Conservation (phyloP, 2,329 filamentous ascomycete genomes). For the Colletotrichum tropicicola region DNA sequence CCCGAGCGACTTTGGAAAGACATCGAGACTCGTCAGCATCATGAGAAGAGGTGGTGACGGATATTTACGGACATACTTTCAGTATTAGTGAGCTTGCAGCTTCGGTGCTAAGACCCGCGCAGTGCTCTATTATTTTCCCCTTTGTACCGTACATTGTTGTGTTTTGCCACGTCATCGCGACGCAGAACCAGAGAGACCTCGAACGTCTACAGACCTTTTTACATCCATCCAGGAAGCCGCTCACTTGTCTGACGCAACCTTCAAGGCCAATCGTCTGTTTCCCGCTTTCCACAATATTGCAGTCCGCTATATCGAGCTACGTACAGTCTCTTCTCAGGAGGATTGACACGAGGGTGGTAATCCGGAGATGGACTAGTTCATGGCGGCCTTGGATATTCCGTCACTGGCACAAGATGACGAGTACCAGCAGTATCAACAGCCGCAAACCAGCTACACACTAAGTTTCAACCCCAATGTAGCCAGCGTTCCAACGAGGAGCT, state of each 20-base stretch:
- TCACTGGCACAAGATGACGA: background rate
- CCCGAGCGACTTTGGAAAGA: conserved; percentile 48
- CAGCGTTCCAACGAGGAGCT: no score
- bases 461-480: no score
- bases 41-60: conserved; percentile 44
- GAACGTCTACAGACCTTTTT: conserved; percentile 58
- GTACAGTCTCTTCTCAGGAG: background rate
- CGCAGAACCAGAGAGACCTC: conserved; percentile 48
- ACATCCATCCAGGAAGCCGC: conserved; percentile 58
- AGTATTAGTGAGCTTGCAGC: conserved; percentile 33
- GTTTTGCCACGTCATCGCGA: conserved; percentile 59
- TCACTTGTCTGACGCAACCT: conserved; percentile 54
- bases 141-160: conserved; percentile 64
- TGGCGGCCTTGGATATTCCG: background rate
- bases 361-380: conserved; percentile 15
- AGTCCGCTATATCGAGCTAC: conserved; percentile 58
- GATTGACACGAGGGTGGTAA: background rate
- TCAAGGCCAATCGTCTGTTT: conserved; percentile 65
- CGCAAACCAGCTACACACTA: no score
- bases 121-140: conserved; percentile 57
- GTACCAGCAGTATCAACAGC: no score
- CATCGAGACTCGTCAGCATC: conserved; percentile 49
- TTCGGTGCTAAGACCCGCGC: background rate
- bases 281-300: conserved; percentile 66
- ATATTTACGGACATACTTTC: conserved; percentile 48